These are phyloP conservation scores for Aplosporella prunicola DNA, from an alignment of 2,329 filamentous ascomycete species.

Conservation along the genomic window DNA sequence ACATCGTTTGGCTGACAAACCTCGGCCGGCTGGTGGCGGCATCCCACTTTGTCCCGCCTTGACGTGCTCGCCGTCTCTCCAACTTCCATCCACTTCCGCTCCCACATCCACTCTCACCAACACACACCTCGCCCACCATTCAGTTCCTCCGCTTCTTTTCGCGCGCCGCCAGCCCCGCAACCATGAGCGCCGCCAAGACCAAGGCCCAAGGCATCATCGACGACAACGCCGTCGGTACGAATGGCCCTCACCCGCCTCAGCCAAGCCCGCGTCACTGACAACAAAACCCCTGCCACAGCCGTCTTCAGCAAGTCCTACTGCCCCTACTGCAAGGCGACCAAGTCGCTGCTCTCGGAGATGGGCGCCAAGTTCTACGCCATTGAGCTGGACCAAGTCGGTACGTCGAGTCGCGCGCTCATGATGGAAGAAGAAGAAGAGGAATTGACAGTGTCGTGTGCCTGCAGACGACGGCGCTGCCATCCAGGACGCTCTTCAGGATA, in stretches of 20 bases:
- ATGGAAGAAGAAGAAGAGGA: neutral
- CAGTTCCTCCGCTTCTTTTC: conserved; percentile 66
- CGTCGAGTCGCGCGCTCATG: conserved; percentile 26
- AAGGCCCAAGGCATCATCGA: conserved; percentile 83
- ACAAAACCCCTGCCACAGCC: conserved; percentile 39
- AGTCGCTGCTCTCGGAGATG: conserved; percentile 59
- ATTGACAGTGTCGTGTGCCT: conserved; percentile 15
- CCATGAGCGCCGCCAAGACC: conserved; percentile 72
- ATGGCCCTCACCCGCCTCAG: conserved; percentile 16
- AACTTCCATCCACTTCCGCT: conserved; percentile 1
- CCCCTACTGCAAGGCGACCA: conserved; percentile 78
- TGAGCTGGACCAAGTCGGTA: conserved; percentile 80
- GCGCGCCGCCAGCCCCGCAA: conserved; percentile 47
- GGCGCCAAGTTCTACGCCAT: conserved; percentile 65
- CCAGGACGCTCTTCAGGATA: conserved; percentile 70
- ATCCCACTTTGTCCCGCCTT: no score
- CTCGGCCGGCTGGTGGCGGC: no score
- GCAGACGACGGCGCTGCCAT: conserved; percentile 72
- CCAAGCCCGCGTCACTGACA: neutral
- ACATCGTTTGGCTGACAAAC: no score
- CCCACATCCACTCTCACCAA: conserved; percentile 1
- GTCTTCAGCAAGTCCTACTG: conserved; percentile 98
- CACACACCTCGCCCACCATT: conserved; percentile 43
- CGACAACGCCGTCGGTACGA: conserved; percentile 75
- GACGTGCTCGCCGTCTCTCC: no score